phyloP scores from a whole-genome alignment of 257 asterid species.

The Phtheirospermum japonicum region DNA sequence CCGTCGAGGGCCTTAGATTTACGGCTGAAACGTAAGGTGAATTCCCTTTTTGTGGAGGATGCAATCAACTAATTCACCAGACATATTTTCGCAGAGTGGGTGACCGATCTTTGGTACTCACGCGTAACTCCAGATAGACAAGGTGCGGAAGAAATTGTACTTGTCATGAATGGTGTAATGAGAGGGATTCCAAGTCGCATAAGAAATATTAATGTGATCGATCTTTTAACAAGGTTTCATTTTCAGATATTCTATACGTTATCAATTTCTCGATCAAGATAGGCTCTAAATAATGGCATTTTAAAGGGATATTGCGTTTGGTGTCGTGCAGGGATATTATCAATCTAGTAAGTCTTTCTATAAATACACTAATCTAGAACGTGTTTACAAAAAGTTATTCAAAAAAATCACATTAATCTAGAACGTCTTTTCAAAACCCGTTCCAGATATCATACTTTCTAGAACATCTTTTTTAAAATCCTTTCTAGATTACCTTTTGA shows the following conservation, averaged over 20 bases:
- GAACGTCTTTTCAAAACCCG: too few relatives aligned
- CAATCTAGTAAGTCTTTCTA: too few relatives aligned
- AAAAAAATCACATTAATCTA: too few relatives aligned
- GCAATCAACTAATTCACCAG: conserved; percentile 81
- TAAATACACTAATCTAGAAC: too few relatives aligned
- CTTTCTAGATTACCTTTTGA: too few relatives aligned
- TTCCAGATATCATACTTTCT: too few relatives aligned
- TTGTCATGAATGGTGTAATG: conserved; percentile 74
- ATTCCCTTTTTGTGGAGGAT: conserved; percentile 86
- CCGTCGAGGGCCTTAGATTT: conserved; percentile 38
- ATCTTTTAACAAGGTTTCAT: conserved; percentile 77
- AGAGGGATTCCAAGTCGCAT: conserved; percentile 90
- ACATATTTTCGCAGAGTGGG: conserved; percentile 90
- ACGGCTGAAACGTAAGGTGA: conserved; percentile 67
- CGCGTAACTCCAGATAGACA: conserved; percentile 92
- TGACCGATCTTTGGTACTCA: too few relatives aligned
- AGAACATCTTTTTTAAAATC: too few relatives aligned
- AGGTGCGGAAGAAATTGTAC: conserved; percentile 85
- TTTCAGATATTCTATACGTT: conserved; percentile 22
- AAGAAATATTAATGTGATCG: too few relatives aligned
- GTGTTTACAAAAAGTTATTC: too few relatives aligned
- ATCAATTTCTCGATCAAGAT: conserved; percentile 25
- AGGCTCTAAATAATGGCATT: too few relatives aligned
- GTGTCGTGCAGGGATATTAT: too few relatives aligned
- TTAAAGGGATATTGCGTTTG: conserved; percentile 32